Evolutionary conservation across 495 filamentous ascomycete species (phyloP).

Genomic region (Penicillium subrubescens): DNA sequence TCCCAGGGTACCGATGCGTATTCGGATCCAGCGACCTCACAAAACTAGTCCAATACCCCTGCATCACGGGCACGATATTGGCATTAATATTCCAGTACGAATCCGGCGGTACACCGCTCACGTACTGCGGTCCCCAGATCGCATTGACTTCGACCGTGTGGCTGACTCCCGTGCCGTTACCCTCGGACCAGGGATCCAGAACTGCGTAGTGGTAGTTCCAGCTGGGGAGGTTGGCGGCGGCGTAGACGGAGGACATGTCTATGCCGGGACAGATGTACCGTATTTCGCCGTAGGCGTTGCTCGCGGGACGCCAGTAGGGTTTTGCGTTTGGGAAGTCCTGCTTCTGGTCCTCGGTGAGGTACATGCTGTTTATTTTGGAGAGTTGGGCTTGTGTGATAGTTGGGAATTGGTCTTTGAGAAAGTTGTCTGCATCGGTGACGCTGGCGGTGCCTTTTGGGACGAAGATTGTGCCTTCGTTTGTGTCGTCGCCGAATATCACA

Average conservation of each 20-base stretch:
- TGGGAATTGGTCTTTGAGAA: constrained; percentile 66
- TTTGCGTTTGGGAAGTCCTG: constrained; percentile 45
- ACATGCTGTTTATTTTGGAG: constrained; percentile 56
- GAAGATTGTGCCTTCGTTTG: constrained; percentile 71
- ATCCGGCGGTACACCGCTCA: constrained; percentile 42
- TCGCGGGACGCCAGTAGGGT: constrained; percentile 60
- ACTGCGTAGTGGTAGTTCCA: constrained; percentile 74
- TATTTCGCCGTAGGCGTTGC: constrained; percentile 68
- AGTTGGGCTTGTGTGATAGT: constrained; percentile 56
- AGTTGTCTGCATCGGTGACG: constrained; percentile 49
- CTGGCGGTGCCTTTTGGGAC: constrained; percentile 52
- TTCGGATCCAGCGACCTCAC: constrained; percentile 68
- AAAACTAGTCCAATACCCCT: constrained; percentile 72
- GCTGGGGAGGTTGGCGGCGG: constrained; percentile 37
- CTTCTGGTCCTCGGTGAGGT: constrained; percentile 49
- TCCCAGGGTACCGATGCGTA: constrained; percentile 39
- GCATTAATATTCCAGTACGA: constrained; percentile 58
- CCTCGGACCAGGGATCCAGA: constrained; percentile 47
- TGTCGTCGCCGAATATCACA: constrained; percentile 69
- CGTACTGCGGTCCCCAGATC: constrained; percentile 58
- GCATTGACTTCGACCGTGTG: constrained; percentile 65
- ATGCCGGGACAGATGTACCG: constrained; percentile 73
- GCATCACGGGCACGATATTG: constrained; percentile 57
- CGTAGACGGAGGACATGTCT: constrained; percentile 52
- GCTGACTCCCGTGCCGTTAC: constrained; percentile 58